Base-by-base conservation (phyloP, 352 stramenopile species). In the Phytophthora constricta region DNA sequence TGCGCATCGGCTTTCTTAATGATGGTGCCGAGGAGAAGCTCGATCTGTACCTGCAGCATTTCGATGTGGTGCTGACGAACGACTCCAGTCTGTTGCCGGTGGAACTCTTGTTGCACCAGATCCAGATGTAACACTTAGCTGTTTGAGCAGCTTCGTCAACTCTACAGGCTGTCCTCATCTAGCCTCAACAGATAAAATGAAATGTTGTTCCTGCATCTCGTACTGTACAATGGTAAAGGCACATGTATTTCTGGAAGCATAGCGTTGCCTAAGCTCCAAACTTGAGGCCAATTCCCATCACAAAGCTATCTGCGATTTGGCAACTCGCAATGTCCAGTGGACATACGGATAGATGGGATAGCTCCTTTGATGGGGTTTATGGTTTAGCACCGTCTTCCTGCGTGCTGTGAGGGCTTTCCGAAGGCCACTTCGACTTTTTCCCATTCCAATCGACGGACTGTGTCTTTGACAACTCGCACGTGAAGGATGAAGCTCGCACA, bases 61-160 rank as follows among this genome's bases (percentile, higher is more conserved):
- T 85, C 41, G 77, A 95, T 61, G 83, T 95, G n/a, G 87, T 95
- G 42, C 80, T 95, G 16, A 91, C 85, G 13, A 71, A 93, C 64
- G 84, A 93, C 72, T 79, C 74, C 43, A 91, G 78, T 46, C 68
- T 95, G 58, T 48, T 82, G 26, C 74, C 79, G 2, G 72, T 92
- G 1, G 80, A 89, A 46, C 66, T 90, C 25, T 47, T 92, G 52
- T 26, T 92, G 20, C 77, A 88, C 33, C 84, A 90, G 61, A 65
- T 92, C 22, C 59, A 84, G 55, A 49, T 57, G 34, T 74, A 57
- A 64, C n/a, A 9, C 22, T 11, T 45, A 45, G 41, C 41, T 23
- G 2, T 23, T 22, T 47, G 41, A 23, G 41, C 17, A 19, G 16
- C 37, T 45, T 20, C 10, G 11, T 47, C 4, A 23, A 3, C 22